phyloP scores from a whole-genome alignment of 2,329 filamentous ascomycete genomes.

The Aspergillus pseudonomiae region DNA sequence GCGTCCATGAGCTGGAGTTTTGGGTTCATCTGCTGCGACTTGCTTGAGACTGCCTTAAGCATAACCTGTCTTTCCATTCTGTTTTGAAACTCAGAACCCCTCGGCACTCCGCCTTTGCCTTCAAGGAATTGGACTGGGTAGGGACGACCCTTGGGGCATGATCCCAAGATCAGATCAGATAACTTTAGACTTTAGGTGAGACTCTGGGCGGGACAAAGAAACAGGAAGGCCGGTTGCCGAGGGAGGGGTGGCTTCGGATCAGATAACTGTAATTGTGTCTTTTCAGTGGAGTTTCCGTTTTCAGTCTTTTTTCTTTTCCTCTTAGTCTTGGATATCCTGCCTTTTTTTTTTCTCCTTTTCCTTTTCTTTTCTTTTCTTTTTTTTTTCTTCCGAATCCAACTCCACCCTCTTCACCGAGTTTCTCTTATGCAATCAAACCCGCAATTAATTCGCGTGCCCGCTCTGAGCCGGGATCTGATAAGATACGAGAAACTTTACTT shows the following conservation, averaged over 20 bases:
- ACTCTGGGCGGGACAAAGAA: neutral
- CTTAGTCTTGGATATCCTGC: neutral
- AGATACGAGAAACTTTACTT: neutral
- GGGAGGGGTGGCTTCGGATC: slow-evolving; percentile 9
- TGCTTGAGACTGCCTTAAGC: neutral
- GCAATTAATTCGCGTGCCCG: neutral
- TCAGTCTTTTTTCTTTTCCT: neutral
- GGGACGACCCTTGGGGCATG: neutral
- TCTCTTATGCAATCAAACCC: neutral
- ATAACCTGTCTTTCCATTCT: neutral
- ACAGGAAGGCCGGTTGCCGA: neutral
- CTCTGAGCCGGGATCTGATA: neutral
- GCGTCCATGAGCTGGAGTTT: no score
- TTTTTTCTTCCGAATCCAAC: neutral
- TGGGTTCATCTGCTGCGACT: neutral
- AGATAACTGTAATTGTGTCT: slow-evolving; percentile 10
- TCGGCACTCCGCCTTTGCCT: neutral
- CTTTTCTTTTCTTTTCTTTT: no score
- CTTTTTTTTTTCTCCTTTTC: neutral
- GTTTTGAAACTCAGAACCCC: neutral
- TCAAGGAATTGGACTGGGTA: neutral
- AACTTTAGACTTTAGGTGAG: slow-evolving; percentile 7
- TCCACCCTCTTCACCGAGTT: neutral
- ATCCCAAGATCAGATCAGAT: slow-evolving; percentile 9
- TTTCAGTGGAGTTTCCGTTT: neutral